These are phyloP conservation scores for Tulasnella sp. DNA, from an alignment of 768 basidiomycete genomes.

Conservation along the genomic window DNA sequence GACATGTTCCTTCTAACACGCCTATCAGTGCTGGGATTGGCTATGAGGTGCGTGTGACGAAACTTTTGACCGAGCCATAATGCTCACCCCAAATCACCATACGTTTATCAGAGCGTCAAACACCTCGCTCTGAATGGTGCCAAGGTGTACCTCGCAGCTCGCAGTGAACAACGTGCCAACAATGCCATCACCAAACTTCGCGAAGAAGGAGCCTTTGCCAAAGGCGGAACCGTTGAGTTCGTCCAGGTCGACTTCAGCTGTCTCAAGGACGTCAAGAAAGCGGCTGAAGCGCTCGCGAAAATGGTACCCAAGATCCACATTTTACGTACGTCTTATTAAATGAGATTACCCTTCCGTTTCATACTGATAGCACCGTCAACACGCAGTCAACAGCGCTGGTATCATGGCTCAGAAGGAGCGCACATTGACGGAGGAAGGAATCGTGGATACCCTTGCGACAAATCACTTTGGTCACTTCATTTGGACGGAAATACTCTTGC, in stretches of 20 bases:
- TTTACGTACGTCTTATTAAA: conserved; percentile 32
- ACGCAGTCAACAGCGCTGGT: conserved; percentile 46
- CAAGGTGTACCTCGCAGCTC: conserved; percentile 32
- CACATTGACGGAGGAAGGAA: conserved; percentile 8
- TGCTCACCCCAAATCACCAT: neutral
- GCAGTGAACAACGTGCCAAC: conserved; percentile 27
- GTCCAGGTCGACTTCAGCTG: conserved; percentile 43
- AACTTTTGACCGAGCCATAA: neutral
- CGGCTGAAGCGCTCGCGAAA: conserved; percentile 40
- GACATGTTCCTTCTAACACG: neutral
- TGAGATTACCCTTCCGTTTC: too few relatives aligned
- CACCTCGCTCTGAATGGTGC: conserved; percentile 33
- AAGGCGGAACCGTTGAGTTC: conserved; percentile 38
- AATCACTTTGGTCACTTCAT: conserved; percentile 46
- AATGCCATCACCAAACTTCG: conserved; percentile 30
- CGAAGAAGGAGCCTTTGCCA: conserved; percentile 29
- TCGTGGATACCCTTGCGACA: neutral
- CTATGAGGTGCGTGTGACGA: neutral
- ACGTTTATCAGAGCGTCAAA: conserved; percentile 26
- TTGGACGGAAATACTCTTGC: conserved; percentile 44
- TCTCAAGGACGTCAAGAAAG: conserved; percentile 36
- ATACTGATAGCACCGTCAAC: neutral
- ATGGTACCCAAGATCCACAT: conserved; percentile 46
- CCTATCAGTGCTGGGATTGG: neutral
- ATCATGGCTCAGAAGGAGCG: conserved; percentile 29